phyloP scores from a whole-genome alignment of 2,329 filamentous ascomycete species.

The Monilinia polystroma region DNA sequence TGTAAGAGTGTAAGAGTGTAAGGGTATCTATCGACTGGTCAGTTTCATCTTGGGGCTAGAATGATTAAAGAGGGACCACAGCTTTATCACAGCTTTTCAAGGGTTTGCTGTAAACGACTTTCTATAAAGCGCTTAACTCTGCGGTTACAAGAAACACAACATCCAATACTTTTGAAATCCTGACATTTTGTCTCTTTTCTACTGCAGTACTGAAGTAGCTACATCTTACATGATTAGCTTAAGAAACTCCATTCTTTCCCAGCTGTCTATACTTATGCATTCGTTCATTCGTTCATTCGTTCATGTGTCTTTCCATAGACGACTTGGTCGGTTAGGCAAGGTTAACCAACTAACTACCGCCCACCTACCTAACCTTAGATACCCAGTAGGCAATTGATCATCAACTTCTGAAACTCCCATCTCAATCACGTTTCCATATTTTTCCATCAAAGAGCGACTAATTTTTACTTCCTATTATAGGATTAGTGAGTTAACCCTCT shows the following conservation, averaged over 20 bases:
- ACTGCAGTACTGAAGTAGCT: too few relatives aligned
- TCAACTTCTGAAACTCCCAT: not conserved
- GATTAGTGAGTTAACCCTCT: too few relatives aligned
- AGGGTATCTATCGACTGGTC: slow-evolving; percentile 1
- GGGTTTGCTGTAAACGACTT: not conserved
- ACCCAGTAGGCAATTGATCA: not conserved
- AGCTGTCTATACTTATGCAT: too few relatives aligned
- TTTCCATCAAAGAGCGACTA: not conserved
- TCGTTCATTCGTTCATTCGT: too few relatives aligned
- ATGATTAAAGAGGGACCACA: not conserved
- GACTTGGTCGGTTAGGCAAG: too few relatives aligned
- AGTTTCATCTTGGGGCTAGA: slow-evolving; percentile 3
- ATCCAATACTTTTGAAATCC: slow-evolving; percentile 10
- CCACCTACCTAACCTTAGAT: too few relatives aligned
- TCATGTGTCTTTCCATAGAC: too few relatives aligned
- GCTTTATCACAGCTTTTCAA: not conserved
- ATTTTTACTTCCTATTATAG: too few relatives aligned
- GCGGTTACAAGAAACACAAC: slow-evolving; percentile 16
- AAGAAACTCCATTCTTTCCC: not conserved
- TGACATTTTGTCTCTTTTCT: not conserved
- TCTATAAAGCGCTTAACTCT: not conserved
- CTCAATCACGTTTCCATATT: not conserved
- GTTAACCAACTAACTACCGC: too few relatives aligned
- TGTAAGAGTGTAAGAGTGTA: not conserved
- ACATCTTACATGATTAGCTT: not conserved